Conservation (phyloP, 805 yeast genomes). For the Zygosaccharomyces lentus region DNA sequence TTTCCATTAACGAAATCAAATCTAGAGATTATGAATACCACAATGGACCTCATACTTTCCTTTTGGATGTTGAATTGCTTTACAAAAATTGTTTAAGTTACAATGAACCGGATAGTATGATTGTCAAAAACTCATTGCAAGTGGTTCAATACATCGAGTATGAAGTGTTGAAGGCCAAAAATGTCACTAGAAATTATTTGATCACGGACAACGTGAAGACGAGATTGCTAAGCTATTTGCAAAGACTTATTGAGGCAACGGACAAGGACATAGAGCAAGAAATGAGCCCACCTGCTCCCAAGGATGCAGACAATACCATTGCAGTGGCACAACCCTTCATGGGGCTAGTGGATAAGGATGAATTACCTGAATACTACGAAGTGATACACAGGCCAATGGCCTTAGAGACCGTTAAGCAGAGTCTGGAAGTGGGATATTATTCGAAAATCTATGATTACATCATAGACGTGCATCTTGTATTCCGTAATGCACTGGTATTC, state of each 20-base stretch:
- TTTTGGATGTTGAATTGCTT: constrained; percentile 62
- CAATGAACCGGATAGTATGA: constrained; percentile 62
- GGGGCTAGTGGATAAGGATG: constrained; percentile 64
- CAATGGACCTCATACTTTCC: constrained; percentile 39
- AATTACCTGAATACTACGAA: constrained; percentile 77
- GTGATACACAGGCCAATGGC: constrained; percentile 73
- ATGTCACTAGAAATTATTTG: constrained; percentile 31
- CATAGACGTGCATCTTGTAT: constrained; percentile 57
- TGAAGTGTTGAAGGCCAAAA: constrained; percentile 41
- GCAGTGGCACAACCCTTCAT: constrained; percentile 65
- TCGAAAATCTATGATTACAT: constrained; percentile 55
- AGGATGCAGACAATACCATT: constrained; percentile 25
- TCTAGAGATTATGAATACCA: constrained; percentile 34
- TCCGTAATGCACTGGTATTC: constrained; percentile 72
- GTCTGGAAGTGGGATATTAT: constrained; percentile 49
- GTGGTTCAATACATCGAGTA: constrained; percentile 54
- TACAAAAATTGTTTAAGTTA: constrained; percentile 65
- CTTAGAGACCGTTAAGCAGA: constrained; percentile 51
- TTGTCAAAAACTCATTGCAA: constrained; percentile 60
- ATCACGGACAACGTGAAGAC: constrained; percentile 27
- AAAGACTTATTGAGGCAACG: constrained; percentile 30
- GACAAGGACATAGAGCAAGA: constrained; percentile 24
- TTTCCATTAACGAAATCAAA: constrained; percentile 64
- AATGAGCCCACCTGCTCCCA: constrained; percentile 13
- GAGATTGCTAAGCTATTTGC: constrained; percentile 18